Evolutionary conservation across 306 rosid genomes (phyloP), one percentile per base, ranked within the genome.

Genomic region (Geum urbanum): DNA sequence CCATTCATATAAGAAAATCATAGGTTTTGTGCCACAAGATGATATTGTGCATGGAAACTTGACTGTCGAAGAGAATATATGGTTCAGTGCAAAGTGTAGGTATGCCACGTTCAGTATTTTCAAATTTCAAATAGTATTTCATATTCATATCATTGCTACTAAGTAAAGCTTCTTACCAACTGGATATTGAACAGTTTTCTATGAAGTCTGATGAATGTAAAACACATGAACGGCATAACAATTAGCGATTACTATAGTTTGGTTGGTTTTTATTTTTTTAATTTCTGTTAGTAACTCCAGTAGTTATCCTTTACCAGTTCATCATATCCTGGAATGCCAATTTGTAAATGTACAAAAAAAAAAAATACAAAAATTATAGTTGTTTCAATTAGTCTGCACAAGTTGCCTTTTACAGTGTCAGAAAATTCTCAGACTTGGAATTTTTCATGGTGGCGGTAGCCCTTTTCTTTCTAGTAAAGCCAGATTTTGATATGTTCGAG

Each of bases 11-110:
- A 94, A 86, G 86, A 94, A 89, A 81, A 91, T 91, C 70, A 86
- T 89, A 77, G 99, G 99, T 57, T 94, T 94, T 84, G 99, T 94
- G 70, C 99, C 99, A 65, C 99, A 94, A 83, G 99, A 94, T 86
- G 99, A 94, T 76, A 79, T 94, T 37, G 99, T 94, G 64, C 99
- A 94, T 64, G 97, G 96, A 79, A 94, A 91, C 82, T 78, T 94
- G 73, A 94, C 99, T 5, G 97, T 94, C 78, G 99, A 89, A 87
- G 99, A 94, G 84, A 89, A 91, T 84, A 90, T 94, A 52, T 94
- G 99, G 99, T 94, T 89, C 83, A 94, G 97, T 80, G 97, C 99
- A 58, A 86, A 81, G 59, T 91, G 99, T 89, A 87, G 99, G 99
- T 94, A 82, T 56, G 49, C 37, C 63, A 78, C 52, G 37, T 73